phyloP scores from a whole-genome alignment of 352 stramenopile species.

The Phytopythium delawarense region DNA sequence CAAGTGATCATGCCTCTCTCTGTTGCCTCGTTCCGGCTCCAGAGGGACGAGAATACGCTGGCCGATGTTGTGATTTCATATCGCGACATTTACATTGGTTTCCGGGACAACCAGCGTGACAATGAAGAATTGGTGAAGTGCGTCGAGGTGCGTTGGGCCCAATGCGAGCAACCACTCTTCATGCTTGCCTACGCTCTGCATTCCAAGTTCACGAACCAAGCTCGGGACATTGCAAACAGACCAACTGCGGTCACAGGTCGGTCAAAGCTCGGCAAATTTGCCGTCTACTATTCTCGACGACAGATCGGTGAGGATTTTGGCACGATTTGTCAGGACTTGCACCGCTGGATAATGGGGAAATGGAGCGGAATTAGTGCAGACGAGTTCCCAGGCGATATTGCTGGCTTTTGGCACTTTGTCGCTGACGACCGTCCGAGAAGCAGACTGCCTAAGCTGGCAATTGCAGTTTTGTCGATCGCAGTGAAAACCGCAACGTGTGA shows the following conservation, averaged over 20 bases:
- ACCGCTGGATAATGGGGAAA: background rate
- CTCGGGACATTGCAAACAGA: background rate
- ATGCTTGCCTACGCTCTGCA: background rate
- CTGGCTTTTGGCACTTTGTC: background rate
- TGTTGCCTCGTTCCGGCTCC: background rate
- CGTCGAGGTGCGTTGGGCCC: background rate
- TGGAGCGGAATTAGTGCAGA: background rate
- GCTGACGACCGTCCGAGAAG: background rate
- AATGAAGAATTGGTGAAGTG: background rate
- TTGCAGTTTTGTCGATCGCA: background rate
- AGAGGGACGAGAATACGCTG: background rate
- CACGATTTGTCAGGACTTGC: background rate
- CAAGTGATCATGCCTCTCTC: background rate
- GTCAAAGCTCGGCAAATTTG: too few relatives aligned
- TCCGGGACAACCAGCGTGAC: background rate
- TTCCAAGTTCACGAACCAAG: background rate
- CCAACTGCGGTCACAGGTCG: background rate
- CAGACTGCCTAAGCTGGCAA: background rate
- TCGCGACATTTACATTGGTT: background rate
- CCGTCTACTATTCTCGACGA: background rate
- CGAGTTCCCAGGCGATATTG: background rate
- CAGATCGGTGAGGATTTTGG: background rate
- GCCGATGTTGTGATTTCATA: background rate
- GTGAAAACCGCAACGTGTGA: background rate
- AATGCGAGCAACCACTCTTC: background rate